Base-by-base conservation (phyloP, 176 grass and related monocot species). In the Oropetium thomaeum region DNA sequence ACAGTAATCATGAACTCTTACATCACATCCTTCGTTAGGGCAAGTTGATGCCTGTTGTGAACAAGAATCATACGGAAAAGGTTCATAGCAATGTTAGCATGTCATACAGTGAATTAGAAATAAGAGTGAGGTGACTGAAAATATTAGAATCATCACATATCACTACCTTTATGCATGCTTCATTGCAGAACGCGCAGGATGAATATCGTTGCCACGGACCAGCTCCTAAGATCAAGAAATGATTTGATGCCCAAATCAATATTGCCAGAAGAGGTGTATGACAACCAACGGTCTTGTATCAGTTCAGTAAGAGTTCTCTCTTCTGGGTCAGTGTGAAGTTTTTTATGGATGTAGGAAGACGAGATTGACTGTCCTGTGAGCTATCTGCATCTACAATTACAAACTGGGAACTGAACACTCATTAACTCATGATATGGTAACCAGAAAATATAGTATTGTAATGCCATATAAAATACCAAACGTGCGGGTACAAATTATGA, bases 1-100 rank as follows among this genome's bases (percentile, higher is more conserved):
- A 83, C 95, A 94, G 72, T 98, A 98, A 62, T 84, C 77, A 54
- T 98, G 95, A 75, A 98, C 92, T 66, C 89, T 87, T n/a, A 94
- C 58, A 33, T 38, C 79, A 75, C 95, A 98, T 53, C 62, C 84
- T 57, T 98, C 91, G 7, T 83, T 94, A 10, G 84, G 73, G 73
- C 95, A 98, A 38, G 48, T 43, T 31, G 78, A 84, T 51, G 91
- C 95, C 95, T 96, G 78, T 77, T 78, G n/a, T n/a, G n/a, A n/a
- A n/a, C n/a, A n/a, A n/a, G n/a, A 58, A 33, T 1, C 70, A 74
- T 48, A 71, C 23, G 54, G 35, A 17, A 58, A 69, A 47, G 54
- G 10, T 58, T 13, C 32, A 52, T 27, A 34, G 5, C 48, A 64
- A 37, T 10, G 5, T 74, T 41, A 62, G 39, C 35, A 20, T 2